Base-by-base conservation (phyloP, 441 rosid genomes). In the Francoa sonchifolia region DNA sequence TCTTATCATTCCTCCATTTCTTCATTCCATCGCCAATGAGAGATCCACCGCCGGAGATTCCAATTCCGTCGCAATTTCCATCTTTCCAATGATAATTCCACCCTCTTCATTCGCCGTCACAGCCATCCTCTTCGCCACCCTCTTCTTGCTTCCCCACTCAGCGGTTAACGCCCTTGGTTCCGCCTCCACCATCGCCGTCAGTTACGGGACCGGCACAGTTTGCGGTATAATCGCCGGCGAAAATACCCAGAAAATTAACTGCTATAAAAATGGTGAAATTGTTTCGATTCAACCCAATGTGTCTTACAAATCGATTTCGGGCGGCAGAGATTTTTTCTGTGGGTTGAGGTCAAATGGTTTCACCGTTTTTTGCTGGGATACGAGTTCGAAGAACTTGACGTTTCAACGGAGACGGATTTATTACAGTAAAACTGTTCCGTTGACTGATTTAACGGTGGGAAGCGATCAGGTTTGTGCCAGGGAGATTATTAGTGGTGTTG, bases 311-410 rank as follows among this genome's bases (percentile, higher is more conserved):
- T 34, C 74, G 2, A 51, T 89, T 50, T 72, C 92, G 30, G 98
- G 77, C 46, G 97, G 97, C 0, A 36, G 47, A 0, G 54, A 35
- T 30, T 61, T 57, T 58, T 65, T 84, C 59, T 88, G 97, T 57
- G 95, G 90, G 35, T 45, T 88, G 32, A 81, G 76, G 14, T 72
- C 88, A 44, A 88, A 86, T n/a, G 94, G 92, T 13, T 57, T 62
- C 42, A 71, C 73, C 40, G 59, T 84, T 38, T 62, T 85, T 23
- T 85, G 97, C 31, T 89, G 97, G 97, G 57, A 75, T 16, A 47
- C 73, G 26, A 16, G 33, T 12, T 6, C 44, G 6, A 22, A 50
- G 33, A n/a, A n/a, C n/a, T n/a, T n/a, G n/a, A n/a, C n/a, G n/a
- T 42, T 62, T 44, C 2, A 12, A 26, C 64, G 63, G 1, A 71